These are phyloP conservation scores for Musa beccarii DNA, from an alignment of 176 grass and related monocot species.

Conservation along the genomic window DNA sequence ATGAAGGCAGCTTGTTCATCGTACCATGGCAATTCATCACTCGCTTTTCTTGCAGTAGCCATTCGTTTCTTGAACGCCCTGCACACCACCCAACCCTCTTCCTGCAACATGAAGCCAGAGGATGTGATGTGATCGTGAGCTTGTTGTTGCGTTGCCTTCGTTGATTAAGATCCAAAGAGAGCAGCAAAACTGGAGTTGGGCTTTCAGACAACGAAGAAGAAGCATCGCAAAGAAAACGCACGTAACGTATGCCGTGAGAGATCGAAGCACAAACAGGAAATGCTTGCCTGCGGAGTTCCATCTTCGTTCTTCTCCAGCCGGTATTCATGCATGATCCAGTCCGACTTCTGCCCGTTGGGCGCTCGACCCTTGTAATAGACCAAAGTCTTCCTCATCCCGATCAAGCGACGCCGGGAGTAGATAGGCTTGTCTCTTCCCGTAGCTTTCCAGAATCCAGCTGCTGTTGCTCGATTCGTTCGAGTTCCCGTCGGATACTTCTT, in stretches of 20 bases:
- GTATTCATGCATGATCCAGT: constrained; percentile 20
- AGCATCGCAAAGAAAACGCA: too few relatives aligned
- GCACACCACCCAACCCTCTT: constrained; percentile 95
- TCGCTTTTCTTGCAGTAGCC: constrained; percentile 49
- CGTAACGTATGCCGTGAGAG: too few relatives aligned
- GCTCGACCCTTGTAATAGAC: constrained; percentile 86
- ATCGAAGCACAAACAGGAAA: too few relatives aligned
- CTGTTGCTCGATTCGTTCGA: constrained; percentile 60
- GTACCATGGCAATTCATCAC: constrained; percentile 70
- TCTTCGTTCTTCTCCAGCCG: constrained; percentile 59
- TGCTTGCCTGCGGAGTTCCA: constrained; percentile 57
- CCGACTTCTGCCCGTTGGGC: constrained; percentile 66
- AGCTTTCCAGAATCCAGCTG: constrained; percentile 81
- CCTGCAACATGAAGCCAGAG: constrained; percentile 29
- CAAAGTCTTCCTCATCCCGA: constrained; percentile 91
- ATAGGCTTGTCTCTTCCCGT: constrained; percentile 87
- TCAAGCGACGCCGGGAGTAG: constrained; percentile 50
- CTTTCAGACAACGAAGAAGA: too few relatives aligned
- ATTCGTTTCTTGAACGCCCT: constrained; percentile 87
- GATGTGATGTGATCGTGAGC: too few relatives aligned
- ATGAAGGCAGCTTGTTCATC: constrained; percentile 58
- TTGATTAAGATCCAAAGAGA: too few relatives aligned
- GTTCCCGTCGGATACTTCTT: constrained; percentile 92
- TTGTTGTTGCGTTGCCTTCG: too few relatives aligned
- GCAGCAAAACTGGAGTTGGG: too few relatives aligned